Conservation (phyloP, 306 rosid genomes). For the Cicer bijugum region DNA sequence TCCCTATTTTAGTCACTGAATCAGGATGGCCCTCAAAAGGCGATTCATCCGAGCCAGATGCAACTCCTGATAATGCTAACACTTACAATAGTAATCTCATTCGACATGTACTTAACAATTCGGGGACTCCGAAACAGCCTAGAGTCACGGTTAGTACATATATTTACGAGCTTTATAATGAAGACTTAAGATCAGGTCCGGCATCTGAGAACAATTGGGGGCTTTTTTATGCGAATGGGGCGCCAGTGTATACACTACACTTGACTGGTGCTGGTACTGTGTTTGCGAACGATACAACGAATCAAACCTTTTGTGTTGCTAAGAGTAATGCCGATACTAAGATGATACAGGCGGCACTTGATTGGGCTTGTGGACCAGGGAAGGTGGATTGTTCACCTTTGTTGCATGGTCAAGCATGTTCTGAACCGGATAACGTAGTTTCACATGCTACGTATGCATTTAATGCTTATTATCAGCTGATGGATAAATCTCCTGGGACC, state of each 20-base stretch:
- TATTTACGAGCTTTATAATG: constrained; percentile 93
- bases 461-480: constrained; percentile 84
- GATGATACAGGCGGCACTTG: constrained; percentile 94
- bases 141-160: constrained; percentile 76
- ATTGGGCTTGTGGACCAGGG: constrained; percentile 99
- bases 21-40: constrained; percentile 99
- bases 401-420: constrained; percentile 82
- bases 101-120: constrained; percentile 77
- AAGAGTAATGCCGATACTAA: constrained; percentile 64
- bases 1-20: constrained; percentile 83
- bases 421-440: constrained; percentile 75
- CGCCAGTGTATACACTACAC: constrained; percentile 80
- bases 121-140: constrained; percentile 96
- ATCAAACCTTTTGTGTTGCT: constrained; percentile 90
- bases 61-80: constrained; percentile 84
- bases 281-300: constrained; percentile 90
- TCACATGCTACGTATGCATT: constrained; percentile 84
- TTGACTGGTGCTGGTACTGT: constrained; percentile 85
- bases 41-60: constrained; percentile 75
- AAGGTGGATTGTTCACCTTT: constrained; percentile 85
- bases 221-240: constrained; percentile 72
- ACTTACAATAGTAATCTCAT: constrained; percentile 92
- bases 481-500: constrained; percentile 76
- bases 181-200: constrained; percentile 76
- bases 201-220: constrained; percentile 96